Base-by-base conservation (phyloP, 2,329 filamentous ascomycete species). In the Aspergillus sp. region DNA sequence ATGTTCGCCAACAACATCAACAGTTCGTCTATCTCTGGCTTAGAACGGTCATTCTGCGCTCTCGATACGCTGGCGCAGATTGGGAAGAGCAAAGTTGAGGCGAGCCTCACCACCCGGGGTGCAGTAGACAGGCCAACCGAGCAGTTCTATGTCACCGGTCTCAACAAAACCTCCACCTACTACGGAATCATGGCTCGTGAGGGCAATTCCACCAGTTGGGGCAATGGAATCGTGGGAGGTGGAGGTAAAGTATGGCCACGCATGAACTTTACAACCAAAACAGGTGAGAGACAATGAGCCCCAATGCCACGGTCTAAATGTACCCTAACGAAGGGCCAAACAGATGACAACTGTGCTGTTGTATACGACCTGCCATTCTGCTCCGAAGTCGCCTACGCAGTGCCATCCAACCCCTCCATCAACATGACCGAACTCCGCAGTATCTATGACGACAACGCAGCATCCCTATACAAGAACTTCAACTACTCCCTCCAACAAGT, bases 281-380 rank as follows among this genome's bases (percentile, higher is more conserved):
- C 86, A 62, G 86, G 91, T 94, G 82, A 73, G 83, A 73, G n/a
- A 5, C 15, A 30, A 27, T 38, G 36, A 11, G 7, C 48, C 11
- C n/a, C 11, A 10, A n/a, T 57, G 3, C 32, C 39, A 36, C 48
- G n/a, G 23, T 27, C 30, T 39, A 15, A 15, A 10, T 8, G 54
- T 15, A 25, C 3, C 38, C 27, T 51, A 44, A 10, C 54, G 60
- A 23, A 61, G 21, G 30, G 42, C n/a, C 10, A 44, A 36, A 39
- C 68, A 86, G 91, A 90, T 60, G 85, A 87, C 61, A 96, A 93
- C 70, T 99, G 95, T 75, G 89, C 89, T 61, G 83, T 99, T 42
- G 83, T 98, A 49, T 93, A 88, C 74, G 88, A 96, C 71, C 86
- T 99, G n/a, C 82, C 87, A 0, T 96, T 98, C 75, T 99, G 95